Evolutionary conservation across 768 basidiomycete genomes (phyloP).

Genomic region (Coprinellus micaceus): DNA sequence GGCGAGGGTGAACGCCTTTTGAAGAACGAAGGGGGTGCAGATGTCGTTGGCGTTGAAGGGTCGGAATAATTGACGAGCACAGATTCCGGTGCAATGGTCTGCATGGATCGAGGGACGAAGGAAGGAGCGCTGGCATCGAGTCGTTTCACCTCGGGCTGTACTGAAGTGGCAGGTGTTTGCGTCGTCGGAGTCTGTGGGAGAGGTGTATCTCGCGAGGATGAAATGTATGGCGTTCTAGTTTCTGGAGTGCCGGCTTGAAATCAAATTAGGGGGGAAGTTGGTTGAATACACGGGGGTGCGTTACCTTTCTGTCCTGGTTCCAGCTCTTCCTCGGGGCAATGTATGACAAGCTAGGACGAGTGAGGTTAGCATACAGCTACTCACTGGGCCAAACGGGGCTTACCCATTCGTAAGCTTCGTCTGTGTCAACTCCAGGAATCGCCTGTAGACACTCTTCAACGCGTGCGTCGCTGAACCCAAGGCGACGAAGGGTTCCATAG

Average conservation of each 20-base stretch:
- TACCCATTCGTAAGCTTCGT: slow-evolving; percentile 94
- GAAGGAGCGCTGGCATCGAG: slow-evolving; percentile 39
- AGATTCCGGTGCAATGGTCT: background rate
- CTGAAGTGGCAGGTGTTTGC: slow-evolving; percentile 21
- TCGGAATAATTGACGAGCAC: background rate
- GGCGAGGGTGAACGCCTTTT: background rate
- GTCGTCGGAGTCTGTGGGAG: slow-evolving; percentile 25
- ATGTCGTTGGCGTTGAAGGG: background rate
- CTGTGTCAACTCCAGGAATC: slow-evolving; percentile 69
- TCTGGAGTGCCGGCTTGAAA: slow-evolving; percentile 4
- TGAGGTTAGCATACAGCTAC: slow-evolving; percentile 1
- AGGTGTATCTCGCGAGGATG: slow-evolving; percentile 6
- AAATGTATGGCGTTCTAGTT: slow-evolving; percentile 10
- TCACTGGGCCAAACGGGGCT: slow-evolving; percentile 16
- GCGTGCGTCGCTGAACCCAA: slow-evolving; percentile 69
- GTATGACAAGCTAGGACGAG: slow-evolving; percentile 58
- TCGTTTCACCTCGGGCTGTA: slow-evolving; percentile 16
- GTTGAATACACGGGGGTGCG: slow-evolving; percentile 12
- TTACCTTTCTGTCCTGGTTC: slow-evolving; percentile 15
- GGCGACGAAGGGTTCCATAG: slow-evolving; percentile 73
- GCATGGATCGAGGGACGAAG: slow-evolving; percentile 31
- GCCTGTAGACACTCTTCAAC: slow-evolving; percentile 69
- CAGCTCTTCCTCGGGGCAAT: slow-evolving; percentile 61
- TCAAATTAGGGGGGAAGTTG: background rate
- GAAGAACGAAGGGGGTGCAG: background rate